Evolutionary conservation across 2,329 filamentous ascomycete genomes (phyloP).

Genomic region (Bimuria novae-zelandiae): DNA sequence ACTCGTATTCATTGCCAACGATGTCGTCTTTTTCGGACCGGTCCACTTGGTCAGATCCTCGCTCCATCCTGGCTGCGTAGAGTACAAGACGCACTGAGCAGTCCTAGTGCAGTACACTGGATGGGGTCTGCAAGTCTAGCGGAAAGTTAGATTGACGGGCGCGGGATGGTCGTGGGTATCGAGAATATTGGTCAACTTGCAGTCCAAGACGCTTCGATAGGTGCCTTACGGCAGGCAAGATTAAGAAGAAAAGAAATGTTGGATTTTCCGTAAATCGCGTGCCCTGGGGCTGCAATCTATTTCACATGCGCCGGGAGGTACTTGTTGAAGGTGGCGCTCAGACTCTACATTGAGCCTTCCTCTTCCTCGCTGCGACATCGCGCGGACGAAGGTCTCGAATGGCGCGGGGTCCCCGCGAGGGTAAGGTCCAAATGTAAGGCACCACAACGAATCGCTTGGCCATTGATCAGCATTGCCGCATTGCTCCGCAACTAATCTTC

Average conservation of each 20-base stretch:
- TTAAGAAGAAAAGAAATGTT: neutral
- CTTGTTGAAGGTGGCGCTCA: neutral
- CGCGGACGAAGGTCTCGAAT: too few relatives aligned
- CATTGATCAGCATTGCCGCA: neutral
- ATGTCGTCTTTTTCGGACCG: slow-evolving; percentile 8
- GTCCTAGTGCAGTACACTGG: neutral
- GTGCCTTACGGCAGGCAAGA: neutral
- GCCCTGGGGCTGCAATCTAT: neutral
- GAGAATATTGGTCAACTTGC: too few relatives aligned
- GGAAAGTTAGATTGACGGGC: too few relatives aligned
- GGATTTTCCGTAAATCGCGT: neutral
- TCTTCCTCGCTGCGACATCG: neutral
- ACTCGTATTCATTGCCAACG: slow-evolving; percentile 8
- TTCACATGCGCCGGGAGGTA: neutral
- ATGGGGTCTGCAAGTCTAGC: neutral
- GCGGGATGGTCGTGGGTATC: too few relatives aligned
- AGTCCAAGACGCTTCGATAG: too few relatives aligned
- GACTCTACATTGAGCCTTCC: neutral
- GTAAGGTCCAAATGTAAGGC: neutral
- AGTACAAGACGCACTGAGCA: neutral
- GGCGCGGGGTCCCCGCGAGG: slow-evolving; percentile 5
- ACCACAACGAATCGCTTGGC: neutral
- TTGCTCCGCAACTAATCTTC: neutral
- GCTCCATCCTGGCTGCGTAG: neutral
- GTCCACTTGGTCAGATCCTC: slow-evolving; percentile 11